A percentile compares a stretch with the other conserved stretches of the same genome.
These are phyloP conservation scores for Fusarium vanettenii DNA, from an alignment of 2,329 filamentous ascomycete genomes.

Conservation along the genomic window DNA sequence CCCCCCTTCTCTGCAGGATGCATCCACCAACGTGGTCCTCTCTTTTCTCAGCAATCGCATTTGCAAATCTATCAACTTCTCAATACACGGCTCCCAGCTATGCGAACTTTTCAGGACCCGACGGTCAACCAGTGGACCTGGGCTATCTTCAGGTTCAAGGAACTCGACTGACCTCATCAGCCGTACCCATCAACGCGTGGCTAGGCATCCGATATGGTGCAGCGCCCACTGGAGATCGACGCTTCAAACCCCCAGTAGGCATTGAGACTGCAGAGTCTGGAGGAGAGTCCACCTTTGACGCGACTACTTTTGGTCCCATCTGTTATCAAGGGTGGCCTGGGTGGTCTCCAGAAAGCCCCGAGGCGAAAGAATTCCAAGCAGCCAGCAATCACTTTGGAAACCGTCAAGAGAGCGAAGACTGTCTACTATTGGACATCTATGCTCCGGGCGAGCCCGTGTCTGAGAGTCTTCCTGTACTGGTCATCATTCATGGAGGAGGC, in stretches of 20 bases:
- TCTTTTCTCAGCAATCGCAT: background rate
- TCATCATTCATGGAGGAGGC: background rate
- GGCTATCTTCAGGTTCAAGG: background rate
- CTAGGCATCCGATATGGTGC: background rate
- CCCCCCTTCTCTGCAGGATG: background rate
- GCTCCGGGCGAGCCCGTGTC: background rate
- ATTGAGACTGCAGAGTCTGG: background rate
- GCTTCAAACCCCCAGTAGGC: background rate
- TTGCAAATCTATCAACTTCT: background rate
- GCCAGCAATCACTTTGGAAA: background rate
- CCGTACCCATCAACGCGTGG: background rate
- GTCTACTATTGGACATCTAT: background rate
- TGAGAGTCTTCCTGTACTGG: background rate
- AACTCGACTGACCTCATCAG: background rate
- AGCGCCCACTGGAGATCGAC: background rate
- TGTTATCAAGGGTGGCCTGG: background rate
- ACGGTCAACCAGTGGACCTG: background rate
- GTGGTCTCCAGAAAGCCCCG: background rate
- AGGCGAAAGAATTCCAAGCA: background rate
- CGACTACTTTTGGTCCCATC: background rate
- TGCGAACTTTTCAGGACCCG: background rate
- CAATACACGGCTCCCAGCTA: background rate
- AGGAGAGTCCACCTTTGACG: background rate
- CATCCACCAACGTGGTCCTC: background rate
- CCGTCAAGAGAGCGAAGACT: background rate